Percentiles rank a stretch among this genome's conserved stretches.
phyloP scores from a whole-genome alignment of 2,329 filamentous ascomycete species.

The Cordyceps cateniannulata region DNA sequence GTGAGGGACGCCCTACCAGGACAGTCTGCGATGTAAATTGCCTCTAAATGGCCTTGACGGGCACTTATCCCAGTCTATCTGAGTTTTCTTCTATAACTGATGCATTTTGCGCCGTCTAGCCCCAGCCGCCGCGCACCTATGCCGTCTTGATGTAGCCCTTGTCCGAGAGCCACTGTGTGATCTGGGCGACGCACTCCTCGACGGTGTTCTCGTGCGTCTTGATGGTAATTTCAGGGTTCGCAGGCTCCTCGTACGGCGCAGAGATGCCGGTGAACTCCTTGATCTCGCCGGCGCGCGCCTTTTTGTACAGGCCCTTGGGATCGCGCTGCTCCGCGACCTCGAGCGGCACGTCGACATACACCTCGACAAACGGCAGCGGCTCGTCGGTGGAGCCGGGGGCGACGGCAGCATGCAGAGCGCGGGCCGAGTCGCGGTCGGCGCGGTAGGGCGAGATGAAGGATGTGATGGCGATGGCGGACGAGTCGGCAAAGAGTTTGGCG shows the following conservation, averaged over 20 bases:
- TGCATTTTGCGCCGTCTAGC: not conserved
- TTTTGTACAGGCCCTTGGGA: constrained; percentile 97
- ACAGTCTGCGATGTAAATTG: not conserved
- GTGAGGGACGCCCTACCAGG: not conserved
- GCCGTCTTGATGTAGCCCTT: constrained; percentile 44
- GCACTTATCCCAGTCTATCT: not conserved
- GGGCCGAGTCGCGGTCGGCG: constrained; percentile 75
- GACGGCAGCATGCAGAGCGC: constrained; percentile 63
- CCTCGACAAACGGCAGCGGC: constrained; percentile 82
- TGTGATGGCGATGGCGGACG: constrained; percentile 78
- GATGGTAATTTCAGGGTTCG: constrained; percentile 80
- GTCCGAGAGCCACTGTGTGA: constrained; percentile 70
- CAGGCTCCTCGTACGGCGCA: constrained; percentile 88
- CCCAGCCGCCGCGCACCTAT: constrained; percentile 8
- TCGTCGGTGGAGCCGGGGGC: constrained; percentile 46
- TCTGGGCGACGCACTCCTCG: constrained; percentile 81
- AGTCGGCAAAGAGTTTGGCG: constrained; percentile 93
- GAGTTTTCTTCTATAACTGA: not conserved
- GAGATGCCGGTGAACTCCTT: constrained; percentile 96
- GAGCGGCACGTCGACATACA: constrained; percentile 85
- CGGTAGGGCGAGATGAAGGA: constrained; percentile 96
- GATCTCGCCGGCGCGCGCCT: constrained; percentile 87
- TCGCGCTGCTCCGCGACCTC: constrained; percentile 92
- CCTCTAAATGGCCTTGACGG: not conserved
- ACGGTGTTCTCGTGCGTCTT: constrained; percentile 75